Conservation (phyloP, 108 stramenopile species). For the Cyclotella atomus region DNA sequence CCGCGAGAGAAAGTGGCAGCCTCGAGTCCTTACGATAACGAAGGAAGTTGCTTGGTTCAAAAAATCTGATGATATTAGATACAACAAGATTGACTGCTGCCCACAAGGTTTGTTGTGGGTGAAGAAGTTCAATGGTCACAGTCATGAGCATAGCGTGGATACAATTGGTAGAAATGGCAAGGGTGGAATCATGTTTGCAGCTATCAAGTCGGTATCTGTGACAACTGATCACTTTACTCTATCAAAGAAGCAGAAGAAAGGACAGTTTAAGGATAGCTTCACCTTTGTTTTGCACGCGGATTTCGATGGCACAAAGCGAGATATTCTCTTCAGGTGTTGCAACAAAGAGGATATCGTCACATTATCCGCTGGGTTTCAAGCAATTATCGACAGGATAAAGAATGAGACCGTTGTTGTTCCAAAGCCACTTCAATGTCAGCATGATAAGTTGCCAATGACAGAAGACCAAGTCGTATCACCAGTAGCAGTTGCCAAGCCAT, state of each 20-base stretch:
- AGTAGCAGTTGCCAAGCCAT: conserved; percentile 13
- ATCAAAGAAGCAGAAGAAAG: conserved; percentile 51
- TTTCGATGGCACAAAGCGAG: conserved; percentile 31
- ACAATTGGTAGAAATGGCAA: conserved; percentile 47
- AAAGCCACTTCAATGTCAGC: conserved; percentile 9
- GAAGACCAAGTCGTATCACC: conserved; percentile 9
- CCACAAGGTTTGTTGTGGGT: conserved; percentile 52
- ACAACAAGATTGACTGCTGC: conserved; percentile 28
- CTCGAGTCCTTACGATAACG: conserved; percentile 72
- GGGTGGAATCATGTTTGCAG: conserved; percentile 45
- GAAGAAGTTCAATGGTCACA: conserved; percentile 44
- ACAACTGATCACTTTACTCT: conserved; percentile 41
- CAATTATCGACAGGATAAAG: conserved; percentile 45
- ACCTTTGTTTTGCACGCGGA: conserved; percentile 40
- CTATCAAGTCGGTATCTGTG: conserved; percentile 33
- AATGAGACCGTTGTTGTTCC: conserved; percentile 21
- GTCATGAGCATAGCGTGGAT: conserved; percentile 27
- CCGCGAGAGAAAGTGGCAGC: conserved; percentile 81
- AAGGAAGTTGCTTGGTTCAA: conserved; percentile 61
- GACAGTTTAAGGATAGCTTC: conserved; percentile 52
- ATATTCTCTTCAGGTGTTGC: conserved; percentile 44
- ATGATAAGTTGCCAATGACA: conserved; percentile 5
- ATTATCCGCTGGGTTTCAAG: conserved; percentile 46
- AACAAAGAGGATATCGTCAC: conserved; percentile 41
- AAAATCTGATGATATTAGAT: conserved; percentile 27